Conservation (phyloP, 2,329 filamentous ascomycete species). For the Neonectria sp. region DNA sequence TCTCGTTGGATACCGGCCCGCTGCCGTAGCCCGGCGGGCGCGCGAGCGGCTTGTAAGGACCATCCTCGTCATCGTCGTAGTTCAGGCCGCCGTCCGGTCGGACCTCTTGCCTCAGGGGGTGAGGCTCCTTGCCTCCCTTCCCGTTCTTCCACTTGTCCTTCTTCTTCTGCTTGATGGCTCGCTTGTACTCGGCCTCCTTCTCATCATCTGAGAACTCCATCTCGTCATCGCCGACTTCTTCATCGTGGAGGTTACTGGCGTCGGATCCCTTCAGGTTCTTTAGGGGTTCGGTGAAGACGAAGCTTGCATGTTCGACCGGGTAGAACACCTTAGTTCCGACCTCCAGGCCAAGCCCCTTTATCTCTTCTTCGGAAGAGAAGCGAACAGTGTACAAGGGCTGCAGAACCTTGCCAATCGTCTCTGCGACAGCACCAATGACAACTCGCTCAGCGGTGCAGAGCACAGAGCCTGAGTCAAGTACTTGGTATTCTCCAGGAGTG, state of each 20-base stretch:
- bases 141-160: conserved; percentile 64
- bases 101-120: conserved; percentile 59
- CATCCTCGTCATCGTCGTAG: conserved; percentile 79
- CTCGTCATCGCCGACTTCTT: conserved; percentile 89
- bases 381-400: conserved; percentile 89
- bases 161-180: conserved; percentile 77
- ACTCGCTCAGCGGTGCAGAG: conserved; percentile 83
- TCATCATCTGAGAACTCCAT: conserved; percentile 98
- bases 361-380: conserved; percentile 79
- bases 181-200: conserved; percentile 87
- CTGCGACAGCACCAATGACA: conserved; percentile 86
- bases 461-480: conserved; percentile 87
- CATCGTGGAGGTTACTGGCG: conserved; percentile 94
- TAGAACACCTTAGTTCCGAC: conserved; percentile 84
- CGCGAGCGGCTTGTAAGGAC: conserved; percentile 79
- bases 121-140: conserved; percentile 55
- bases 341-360: conserved; percentile 77
- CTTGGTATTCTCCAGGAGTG: conserved; percentile 84
- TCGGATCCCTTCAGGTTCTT: conserved; percentile 89
- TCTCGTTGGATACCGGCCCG: conserved; percentile 60
- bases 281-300: conserved; percentile 88
- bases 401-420: conserved; percentile 88
- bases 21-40: conserved; percentile 76
- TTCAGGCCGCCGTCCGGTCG: conserved; percentile 65
- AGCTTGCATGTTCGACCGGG: conserved; percentile 82